A percentile compares a stretch with the other conserved stretches of the same genome.
These are phyloP conservation scores for Lentinus tigrinus DNA, from an alignment of 768 basidiomycete species.

Conservation along the genomic window DNA sequence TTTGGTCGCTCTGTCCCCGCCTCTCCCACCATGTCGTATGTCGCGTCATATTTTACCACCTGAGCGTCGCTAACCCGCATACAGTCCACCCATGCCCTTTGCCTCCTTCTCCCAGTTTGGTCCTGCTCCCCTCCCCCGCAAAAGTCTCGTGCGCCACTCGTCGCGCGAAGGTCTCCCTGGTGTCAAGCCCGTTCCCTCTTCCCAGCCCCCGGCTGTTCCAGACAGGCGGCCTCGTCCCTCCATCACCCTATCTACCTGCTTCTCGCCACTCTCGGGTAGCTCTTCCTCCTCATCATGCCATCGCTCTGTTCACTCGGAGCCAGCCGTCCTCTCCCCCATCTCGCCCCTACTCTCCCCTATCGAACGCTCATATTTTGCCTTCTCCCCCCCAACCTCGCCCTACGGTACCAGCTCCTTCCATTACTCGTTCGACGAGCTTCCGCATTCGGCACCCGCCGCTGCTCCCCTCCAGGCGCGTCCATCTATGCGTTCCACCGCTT, in stretches of 20 bases:
- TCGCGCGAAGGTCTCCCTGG: slow-evolving; percentile 54
- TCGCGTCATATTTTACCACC: not conserved
- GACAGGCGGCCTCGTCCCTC: slow-evolving; percentile 18
- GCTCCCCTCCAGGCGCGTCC: slow-evolving; percentile 12
- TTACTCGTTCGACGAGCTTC: slow-evolving; percentile 1
- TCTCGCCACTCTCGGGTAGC: slow-evolving; percentile 6
- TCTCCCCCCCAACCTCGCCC: slow-evolving; percentile 18
- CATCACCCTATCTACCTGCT: slow-evolving; percentile 22
- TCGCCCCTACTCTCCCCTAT: slow-evolving; percentile 20
- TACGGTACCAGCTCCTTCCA: slow-evolving; percentile 12
- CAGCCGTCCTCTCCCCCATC: slow-evolving; percentile 21
- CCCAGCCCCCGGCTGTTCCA: slow-evolving; percentile 39
- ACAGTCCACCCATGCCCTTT: slow-evolving; percentile 6
- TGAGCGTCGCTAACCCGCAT: not conserved
- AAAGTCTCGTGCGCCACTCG: slow-evolving; percentile 26
- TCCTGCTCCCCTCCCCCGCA: slow-evolving; percentile 1
- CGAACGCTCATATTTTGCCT: slow-evolving; percentile 23
- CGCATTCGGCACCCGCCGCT: slow-evolving; percentile 10
- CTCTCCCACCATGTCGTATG: slow-evolving; percentile 16
- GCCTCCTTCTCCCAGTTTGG: slow-evolving; percentile 16
- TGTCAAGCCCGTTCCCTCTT: slow-evolving; percentile 58
- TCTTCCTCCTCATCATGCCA: slow-evolving; percentile 12
- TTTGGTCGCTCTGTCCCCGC: slow-evolving; percentile 18
- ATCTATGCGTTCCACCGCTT: slow-evolving; percentile 40
- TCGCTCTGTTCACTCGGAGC: slow-evolving; percentile 25